Evolutionary conservation across 2,329 filamentous ascomycete species (phyloP), one percentile per base, ranked within the genome.

Genomic region (Alternaria solani): DNA sequence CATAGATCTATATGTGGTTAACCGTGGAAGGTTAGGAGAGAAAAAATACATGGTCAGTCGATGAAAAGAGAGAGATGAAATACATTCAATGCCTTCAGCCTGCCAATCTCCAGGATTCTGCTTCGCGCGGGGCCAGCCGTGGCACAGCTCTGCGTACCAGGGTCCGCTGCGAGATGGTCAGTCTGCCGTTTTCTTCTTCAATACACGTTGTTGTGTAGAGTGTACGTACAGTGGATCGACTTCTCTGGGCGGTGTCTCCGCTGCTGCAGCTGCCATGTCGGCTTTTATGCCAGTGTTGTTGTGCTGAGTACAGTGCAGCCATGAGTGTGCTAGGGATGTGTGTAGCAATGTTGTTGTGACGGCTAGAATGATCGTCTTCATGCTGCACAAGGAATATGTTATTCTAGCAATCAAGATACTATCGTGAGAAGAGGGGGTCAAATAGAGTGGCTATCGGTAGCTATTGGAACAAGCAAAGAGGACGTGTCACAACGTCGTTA

Each of bases 301-400:
- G 52, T 72, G 65, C 11, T 67, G 62, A 26, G 66, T 67, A 44
- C 71, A 74, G 11, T 64, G 63, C 0, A 73, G 38, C 71, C 71
- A 74, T n/a, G 70, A 74, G 47, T 74, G 49, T 73, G 67, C 66
- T 11, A 64, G 57, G 32, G 57, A 56, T 18, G 42, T 23, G 20
- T 60, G 38, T 7, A 61, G 12, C 48, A 64, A 46, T 42, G 46
- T 20, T 18, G 58, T 47, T 3, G 49, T 2, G 8, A 42, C 14
- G 2, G 23, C 20, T 14, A 25, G 20, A 3, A 2, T 43, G n/a
- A 20, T 16, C 7, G 16, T 25, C 7, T 55, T 41, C 42, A 39
- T 48, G 6, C n/a, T 30, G 26, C 12, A 9, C 4, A 8, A 11
- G 11, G 9, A 9, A 20, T 32, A 5, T 3, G 6, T 3, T 14